These are phyloP conservation scores for Clavulina sp. DNA, from an alignment of 768 basidiomycete genomes.

Conservation along the genomic window DNA sequence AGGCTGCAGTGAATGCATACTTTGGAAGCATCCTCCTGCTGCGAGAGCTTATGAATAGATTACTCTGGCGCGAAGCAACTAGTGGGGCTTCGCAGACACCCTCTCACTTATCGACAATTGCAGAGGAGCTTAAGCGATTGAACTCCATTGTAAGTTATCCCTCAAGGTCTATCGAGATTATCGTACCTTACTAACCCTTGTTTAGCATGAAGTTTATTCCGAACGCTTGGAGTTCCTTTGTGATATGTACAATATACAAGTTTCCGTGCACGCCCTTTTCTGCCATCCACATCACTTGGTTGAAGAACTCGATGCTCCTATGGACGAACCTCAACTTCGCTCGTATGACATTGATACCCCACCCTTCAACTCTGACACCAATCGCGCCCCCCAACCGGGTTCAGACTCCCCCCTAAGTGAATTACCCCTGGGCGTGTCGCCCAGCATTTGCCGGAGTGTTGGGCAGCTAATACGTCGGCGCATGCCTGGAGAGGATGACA, in stretches of 20 bases:
- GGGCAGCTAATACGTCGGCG: too few relatives aligned
- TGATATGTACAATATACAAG: slow-evolving; percentile 70
- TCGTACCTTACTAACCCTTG: background rate
- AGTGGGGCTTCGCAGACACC: slow-evolving; percentile 37
- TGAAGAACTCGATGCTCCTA: too few relatives aligned
- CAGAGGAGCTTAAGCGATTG: slow-evolving; percentile 72
- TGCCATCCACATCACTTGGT: too few relatives aligned
- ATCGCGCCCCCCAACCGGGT: too few relatives aligned
- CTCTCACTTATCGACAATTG: slow-evolving; percentile 57
- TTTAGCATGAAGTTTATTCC: slow-evolving; percentile 83
- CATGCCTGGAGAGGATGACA: too few relatives aligned
- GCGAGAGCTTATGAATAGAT: slow-evolving; percentile 84
- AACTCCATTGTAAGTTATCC: slow-evolving; percentile 66
- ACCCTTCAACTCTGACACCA: too few relatives aligned
- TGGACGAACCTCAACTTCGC: too few relatives aligned
- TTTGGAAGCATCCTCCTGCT: slow-evolving; percentile 70
- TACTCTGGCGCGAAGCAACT: slow-evolving; percentile 65
- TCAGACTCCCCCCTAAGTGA: too few relatives aligned
- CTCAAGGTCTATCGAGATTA: background rate
- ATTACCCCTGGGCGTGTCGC: too few relatives aligned
- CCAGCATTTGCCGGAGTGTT: too few relatives aligned
- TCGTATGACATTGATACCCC: too few relatives aligned
- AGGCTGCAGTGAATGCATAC: slow-evolving; percentile 79
- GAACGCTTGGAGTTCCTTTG: slow-evolving; percentile 88
- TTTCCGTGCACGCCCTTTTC: too few relatives aligned